Base-by-base conservation (phyloP, 345 rosid species). In the Euphorbia pulcherrima region DNA sequence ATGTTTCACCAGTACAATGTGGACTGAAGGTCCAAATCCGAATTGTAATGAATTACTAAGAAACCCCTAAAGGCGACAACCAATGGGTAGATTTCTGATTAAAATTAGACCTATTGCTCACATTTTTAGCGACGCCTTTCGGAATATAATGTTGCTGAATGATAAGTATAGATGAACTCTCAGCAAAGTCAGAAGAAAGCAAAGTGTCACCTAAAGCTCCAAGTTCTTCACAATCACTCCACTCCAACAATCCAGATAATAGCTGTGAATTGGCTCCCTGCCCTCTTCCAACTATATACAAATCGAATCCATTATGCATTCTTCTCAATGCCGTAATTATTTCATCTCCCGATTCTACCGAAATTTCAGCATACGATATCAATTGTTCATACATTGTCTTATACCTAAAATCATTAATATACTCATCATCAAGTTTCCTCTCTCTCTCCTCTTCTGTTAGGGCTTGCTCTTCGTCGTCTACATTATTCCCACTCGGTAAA, bases 241-340 rank as follows among this genome's bases (percentile, higher is more conserved):
- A 80, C 21, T 68, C 77, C 10, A 76, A 60, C 46, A 83, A 12
- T 5, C 79, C 82, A 10, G 2, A 24, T 2, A 77, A 72, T 26
- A 83, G 21, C 2, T 74, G 69, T 3, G 79, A 60, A 4, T 14
- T 14, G 4, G 12, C 33, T 24, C 51, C 70, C 5, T 67, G 8
- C 3, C 84, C 79, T 52, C 68, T 72, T 21, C 86, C 86, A 0
- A 80, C 77, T 20, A 83, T 35, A n/a, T 75, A 80, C 52, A 83
- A 65, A 39, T 83, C 86, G 24, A 20, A 76, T 2, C 59, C 66
- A 23, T 24, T 33, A 58, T 68, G 67, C 39, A 18, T 40, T 5
- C 50, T 41, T 18, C 8, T 61, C 35, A 80, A 48, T 1, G 67
- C 40, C 0, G 73, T 48, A 18, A 80, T 27, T 4, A 70, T 23